A percentile compares a stretch with the other conserved stretches of the same genome.
These are phyloP conservation scores for Smittium culicis DNA, from an alignment of 371 early-diverging fungal species.

Conservation along the genomic window DNA sequence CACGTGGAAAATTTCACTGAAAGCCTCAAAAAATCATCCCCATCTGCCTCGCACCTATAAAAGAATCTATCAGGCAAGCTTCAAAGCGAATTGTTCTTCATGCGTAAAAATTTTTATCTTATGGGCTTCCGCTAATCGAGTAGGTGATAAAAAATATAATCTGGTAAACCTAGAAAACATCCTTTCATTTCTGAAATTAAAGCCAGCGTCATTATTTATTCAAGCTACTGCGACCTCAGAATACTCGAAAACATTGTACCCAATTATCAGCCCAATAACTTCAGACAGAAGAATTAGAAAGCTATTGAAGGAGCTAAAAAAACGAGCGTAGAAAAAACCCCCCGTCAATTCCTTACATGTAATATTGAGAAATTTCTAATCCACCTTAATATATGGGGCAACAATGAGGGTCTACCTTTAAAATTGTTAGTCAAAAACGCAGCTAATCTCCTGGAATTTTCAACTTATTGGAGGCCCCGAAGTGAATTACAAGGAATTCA, in stretches of 20 bases:
- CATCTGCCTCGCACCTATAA: neutral
- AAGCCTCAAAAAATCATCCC: neutral
- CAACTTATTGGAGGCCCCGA: neutral
- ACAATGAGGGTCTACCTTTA: neutral
- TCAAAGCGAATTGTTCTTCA: neutral
- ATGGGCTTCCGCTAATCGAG: neutral
- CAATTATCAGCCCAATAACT: neutral
- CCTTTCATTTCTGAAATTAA: neutral
- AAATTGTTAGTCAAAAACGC: neutral
- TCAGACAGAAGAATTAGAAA: neutral
- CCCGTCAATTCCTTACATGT: neutral
- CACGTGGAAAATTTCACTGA: neutral
- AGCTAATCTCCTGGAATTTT: neutral
- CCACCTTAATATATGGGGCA: neutral
- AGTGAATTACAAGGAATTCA: neutral
- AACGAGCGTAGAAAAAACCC: neutral
- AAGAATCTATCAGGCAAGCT: neutral
- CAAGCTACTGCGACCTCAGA: constrained; percentile 1
- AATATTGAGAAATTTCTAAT: neutral
- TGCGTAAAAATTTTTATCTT: neutral
- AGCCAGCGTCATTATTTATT: neutral
- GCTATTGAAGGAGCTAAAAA: neutral
- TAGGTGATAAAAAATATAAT: neutral
- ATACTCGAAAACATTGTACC: neutral
- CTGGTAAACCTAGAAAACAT: neutral